Base-by-base conservation (phyloP, 768 basidiomycete species). In the Tricholoma matsutake region DNA sequence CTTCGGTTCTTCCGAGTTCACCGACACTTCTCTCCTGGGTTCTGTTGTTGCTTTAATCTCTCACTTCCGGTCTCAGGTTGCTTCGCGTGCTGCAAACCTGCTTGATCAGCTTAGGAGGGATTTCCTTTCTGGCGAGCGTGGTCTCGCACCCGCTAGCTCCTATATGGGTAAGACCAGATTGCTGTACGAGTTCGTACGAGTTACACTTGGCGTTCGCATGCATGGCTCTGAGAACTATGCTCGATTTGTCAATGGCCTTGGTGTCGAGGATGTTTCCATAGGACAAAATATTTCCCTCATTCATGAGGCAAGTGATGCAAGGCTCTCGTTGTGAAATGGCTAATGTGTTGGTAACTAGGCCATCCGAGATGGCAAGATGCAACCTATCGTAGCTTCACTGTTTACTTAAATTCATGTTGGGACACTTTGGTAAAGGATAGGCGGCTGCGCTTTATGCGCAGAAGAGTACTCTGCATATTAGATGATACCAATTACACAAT, bases 271-370 rank as follows among this genome's bases (percentile, higher is more conserved):
- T 39, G 78, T 73, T 6, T 88, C 87, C 0, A 75, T 91, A 54
- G 92, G 92, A 2, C 81, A 88, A 71, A 86, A 86, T 65, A 84
- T 92, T n/a, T 81, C 87, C 6, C 75, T 78, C 58, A 90, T 94
- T 57, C 85, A 89, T 56, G 92, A 93, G 78, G 81, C 81, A 56
- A 39, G 79, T 37, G 13, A 58, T 49, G 25, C 32, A n/a, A 65
- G 59, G 13, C 34, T 41, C 13, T 54, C 25, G 34, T 8, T 25
- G 16, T 16, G 13, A 32, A 16, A 39, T 45, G 25, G 31, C 64
- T 61, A 61, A 57, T n/a, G 2, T 32, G 53, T 52, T 13, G 35
- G 61, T 60, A 28, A 39, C 73, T 54, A 69, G 68, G 64, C 69
- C 34, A 70, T 70, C 25, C 61, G 71, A 60, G 88, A 92, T 69